phyloP scores from a whole-genome alignment of 305 asterid species.

The Rubia tinctorum region DNA sequence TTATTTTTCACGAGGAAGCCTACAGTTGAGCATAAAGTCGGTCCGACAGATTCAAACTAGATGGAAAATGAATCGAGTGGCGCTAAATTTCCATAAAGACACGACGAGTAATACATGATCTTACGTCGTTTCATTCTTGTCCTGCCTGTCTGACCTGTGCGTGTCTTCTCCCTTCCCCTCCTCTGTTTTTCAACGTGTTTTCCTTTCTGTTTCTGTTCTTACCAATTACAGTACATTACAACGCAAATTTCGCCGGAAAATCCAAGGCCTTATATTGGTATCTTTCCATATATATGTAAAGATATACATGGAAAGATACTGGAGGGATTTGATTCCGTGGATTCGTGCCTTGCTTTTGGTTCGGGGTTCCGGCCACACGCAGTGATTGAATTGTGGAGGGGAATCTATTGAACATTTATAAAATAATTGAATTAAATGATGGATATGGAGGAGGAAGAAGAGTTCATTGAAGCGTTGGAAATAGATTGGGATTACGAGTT shows the following conservation, averaged over 20 bases:
- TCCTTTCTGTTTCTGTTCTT: background rate
- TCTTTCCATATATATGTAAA: background rate
- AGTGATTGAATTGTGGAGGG: background rate
- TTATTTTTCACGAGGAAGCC: background rate
- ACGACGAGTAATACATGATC: background rate
- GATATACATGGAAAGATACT: background rate
- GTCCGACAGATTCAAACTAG: background rate
- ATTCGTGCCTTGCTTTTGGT: background rate
- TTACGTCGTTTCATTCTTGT: background rate
- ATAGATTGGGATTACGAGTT: slow-evolving; percentile 71
- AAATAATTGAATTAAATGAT: background rate
- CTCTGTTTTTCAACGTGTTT: background rate
- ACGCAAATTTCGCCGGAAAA: slow-evolving; percentile 19
- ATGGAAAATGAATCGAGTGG: background rate
- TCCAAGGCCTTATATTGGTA: background rate
- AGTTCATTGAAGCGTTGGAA: slow-evolving; percentile 31
- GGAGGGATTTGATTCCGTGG: background rate
- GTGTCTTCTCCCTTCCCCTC: background rate
- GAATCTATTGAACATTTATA: background rate
- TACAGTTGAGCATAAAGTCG: background rate
- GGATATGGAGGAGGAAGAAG: slow-evolving; percentile 36
- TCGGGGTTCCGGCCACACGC: background rate
- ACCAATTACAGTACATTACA: background rate
- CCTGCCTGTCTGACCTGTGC: background rate
- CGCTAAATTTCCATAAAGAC: background rate